These are phyloP conservation scores for Panellus pusillus DNA, from an alignment of 768 basidiomycete species.

Conservation along the genomic window DNA sequence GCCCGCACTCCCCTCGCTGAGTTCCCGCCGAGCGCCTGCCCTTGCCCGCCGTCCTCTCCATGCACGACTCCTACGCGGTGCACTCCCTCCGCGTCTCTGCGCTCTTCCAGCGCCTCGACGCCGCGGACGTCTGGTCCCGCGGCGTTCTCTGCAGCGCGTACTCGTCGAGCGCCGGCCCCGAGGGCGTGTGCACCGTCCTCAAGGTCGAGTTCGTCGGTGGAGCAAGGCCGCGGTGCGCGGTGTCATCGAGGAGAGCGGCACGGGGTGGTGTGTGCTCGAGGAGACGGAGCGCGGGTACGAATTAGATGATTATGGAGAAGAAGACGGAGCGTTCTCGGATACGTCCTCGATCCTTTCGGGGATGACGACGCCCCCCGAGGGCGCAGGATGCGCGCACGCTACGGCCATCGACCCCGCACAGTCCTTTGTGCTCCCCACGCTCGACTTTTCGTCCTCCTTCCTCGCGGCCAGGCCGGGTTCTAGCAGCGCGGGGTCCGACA, in stretches of 20 bases:
- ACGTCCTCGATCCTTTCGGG: slow-evolving; percentile 31
- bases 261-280: slow-evolving; percentile 75
- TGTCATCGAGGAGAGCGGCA: slow-evolving; percentile 69
- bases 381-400: slow-evolving; percentile 15
- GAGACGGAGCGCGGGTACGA: slow-evolving; percentile 39
- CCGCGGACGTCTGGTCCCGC: slow-evolving; percentile 64
- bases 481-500: slow-evolving; percentile 5
- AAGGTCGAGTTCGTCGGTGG: slow-evolving; percentile 75
- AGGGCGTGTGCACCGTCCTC: slow-evolving; percentile 64
- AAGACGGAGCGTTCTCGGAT: slow-evolving; percentile 32
- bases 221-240: slow-evolving; percentile 59
- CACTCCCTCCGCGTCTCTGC: slow-evolving; percentile 68
- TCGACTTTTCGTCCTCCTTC: slow-evolving; percentile 67
- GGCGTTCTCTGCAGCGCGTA: slow-evolving; percentile 64
- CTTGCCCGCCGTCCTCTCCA: slow-evolving; percentile 46
- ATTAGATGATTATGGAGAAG: slow-evolving; percentile 31
- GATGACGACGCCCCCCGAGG: slow-evolving; percentile 8
- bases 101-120: slow-evolving; percentile 71
- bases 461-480: slow-evolving; percentile 16
- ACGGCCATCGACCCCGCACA: slow-evolving; percentile 52
- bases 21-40: slow-evolving; percentile 43
- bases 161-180: slow-evolving; percentile 37
- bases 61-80: slow-evolving; percentile 52
- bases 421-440: slow-evolving; percentile 74
- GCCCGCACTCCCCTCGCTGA: slow-evolving; percentile 58